Conservation (phyloP, 768 basidiomycete species). For the Boletus patriciae region DNA sequence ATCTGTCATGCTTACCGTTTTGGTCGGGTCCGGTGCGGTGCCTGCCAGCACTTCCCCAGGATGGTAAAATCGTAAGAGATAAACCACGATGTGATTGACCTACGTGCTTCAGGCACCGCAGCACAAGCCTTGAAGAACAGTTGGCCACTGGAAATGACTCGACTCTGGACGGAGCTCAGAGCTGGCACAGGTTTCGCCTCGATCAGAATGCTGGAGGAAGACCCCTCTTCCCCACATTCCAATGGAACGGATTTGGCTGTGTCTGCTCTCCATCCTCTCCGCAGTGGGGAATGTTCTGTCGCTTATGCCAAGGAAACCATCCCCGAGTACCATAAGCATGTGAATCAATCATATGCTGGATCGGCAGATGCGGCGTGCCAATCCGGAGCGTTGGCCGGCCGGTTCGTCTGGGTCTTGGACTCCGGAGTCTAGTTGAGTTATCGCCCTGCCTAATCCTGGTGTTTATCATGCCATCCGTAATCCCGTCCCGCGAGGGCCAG, state of each 20-base stretch:
- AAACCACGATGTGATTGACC: not conserved
- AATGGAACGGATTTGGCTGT: not conserved
- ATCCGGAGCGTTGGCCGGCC: not conserved
- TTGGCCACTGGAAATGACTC: not conserved
- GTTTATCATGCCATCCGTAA: not conserved
- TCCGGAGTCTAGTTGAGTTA: not conserved
- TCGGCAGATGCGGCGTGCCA: not conserved
- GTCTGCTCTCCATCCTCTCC: not conserved
- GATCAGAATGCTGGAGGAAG: not conserved
- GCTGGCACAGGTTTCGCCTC: not conserved
- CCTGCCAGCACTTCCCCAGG: slow-evolving; percentile 1
- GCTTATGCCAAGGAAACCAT: not conserved
- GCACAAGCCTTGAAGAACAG: not conserved
- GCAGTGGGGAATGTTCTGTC: not conserved
- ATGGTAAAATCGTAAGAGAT: not conserved
- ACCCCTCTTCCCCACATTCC: not conserved
- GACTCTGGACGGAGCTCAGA: not conserved
- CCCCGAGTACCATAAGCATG: not conserved
- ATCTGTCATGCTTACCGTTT: slow-evolving; percentile 7
- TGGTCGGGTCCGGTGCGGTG: not conserved
- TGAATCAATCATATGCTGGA: not conserved
- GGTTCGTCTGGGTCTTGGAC: not conserved
- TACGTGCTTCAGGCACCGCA: slow-evolving; percentile 6
- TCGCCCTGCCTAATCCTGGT: not conserved
- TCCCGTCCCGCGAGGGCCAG: not conserved